phyloP scores from a whole-genome alignment of 257 asterid species.

The Solanum tarapatanum region DNA sequence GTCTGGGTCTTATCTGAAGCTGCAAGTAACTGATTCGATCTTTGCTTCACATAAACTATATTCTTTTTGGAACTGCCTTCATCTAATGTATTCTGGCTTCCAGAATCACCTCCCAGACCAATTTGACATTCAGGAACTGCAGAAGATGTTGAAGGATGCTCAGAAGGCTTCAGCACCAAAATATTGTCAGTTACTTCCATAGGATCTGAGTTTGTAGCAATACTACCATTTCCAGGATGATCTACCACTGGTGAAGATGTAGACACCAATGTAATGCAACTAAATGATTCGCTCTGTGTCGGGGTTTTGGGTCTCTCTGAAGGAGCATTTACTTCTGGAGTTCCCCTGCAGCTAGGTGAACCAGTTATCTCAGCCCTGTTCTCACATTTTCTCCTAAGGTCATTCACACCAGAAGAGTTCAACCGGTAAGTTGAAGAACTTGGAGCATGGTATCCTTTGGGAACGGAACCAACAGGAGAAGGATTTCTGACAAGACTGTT shows the following conservation, averaged over 20 bases:
- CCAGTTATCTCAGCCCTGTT: conserved; percentile 13
- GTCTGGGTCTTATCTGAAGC: conserved; percentile 39
- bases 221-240: conserved; percentile 14
- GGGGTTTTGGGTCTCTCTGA: conserved; percentile 28
- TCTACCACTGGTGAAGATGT: conserved; percentile 11
- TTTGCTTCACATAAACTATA: conserved; percentile 53
- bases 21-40: conserved; percentile 76
- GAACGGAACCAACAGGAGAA: conserved; percentile 23
- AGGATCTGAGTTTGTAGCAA: conserved; percentile 16
- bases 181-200: conserved; percentile 5
- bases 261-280: conserved; percentile 12
- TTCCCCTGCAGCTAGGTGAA: conserved; percentile 10
- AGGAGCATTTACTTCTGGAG: conserved; percentile 16
- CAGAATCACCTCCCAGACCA: conserved; percentile 29
- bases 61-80: conserved; percentile 36
- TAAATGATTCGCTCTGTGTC: conserved; percentile 17
- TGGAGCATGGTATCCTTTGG: conserved; percentile 30
- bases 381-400: conserved; percentile 25
- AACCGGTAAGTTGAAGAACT: conserved; percentile 24
- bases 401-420: conserved; percentile 17
- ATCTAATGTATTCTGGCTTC: conserved; percentile 24
- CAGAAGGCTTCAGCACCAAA: background rate
- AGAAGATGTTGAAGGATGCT: conserved; percentile 23
- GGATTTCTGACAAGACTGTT: conserved; percentile 73
- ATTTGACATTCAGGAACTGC: conserved; percentile 23